Percentiles rank a stretch among this genome's conserved stretches.
These are phyloP conservation scores for Trametes elegans DNA, from an alignment of 768 basidiomycete genomes.

Conservation along the genomic window DNA sequence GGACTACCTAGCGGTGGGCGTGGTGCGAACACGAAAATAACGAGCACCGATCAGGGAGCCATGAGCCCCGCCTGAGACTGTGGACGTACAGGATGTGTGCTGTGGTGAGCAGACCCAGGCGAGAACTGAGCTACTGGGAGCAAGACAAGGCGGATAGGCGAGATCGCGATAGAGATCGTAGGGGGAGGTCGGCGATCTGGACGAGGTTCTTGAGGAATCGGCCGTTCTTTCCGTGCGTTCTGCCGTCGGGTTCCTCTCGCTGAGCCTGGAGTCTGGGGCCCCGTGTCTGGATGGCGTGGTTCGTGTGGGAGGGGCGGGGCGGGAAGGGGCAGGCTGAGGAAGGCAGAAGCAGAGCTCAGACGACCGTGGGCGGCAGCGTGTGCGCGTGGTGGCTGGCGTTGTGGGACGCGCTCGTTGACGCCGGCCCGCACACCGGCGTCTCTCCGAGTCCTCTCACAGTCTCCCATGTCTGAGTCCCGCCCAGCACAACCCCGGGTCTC, in stretches of 20 bases:
- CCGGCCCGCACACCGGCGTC: conserved; percentile 17
- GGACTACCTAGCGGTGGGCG: too few species aligned
- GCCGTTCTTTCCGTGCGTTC: conserved; percentile 7
- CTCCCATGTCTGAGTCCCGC: conserved; percentile 30
- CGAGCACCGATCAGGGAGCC: not conserved
- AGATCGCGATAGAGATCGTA: conserved; percentile 17
- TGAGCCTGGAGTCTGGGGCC: not conserved
- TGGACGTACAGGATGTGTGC: not conserved
- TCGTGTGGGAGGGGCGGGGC: conserved; percentile 1
- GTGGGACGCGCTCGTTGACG: conserved; percentile 4
- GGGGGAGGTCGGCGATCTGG: not conserved
- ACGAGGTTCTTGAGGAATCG: not conserved
- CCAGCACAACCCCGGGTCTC: conserved; percentile 48
- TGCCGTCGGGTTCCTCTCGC: not conserved
- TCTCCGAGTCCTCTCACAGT: conserved; percentile 27
- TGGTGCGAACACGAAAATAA: too few species aligned
- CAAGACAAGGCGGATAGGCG: not conserved
- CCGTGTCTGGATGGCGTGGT: too few species aligned
- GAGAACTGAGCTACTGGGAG: too few species aligned
- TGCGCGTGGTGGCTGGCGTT: not conserved
- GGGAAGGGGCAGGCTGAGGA: not conserved
- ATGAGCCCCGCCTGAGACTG: not conserved
- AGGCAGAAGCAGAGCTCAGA: not conserved
- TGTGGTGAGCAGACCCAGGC: not conserved
- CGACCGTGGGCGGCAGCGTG: not conserved